Evolutionary conservation across 768 basidiomycete species (phyloP), one percentile per base, ranked within the genome.

Genomic region (Gymnopilus junonius): DNA sequence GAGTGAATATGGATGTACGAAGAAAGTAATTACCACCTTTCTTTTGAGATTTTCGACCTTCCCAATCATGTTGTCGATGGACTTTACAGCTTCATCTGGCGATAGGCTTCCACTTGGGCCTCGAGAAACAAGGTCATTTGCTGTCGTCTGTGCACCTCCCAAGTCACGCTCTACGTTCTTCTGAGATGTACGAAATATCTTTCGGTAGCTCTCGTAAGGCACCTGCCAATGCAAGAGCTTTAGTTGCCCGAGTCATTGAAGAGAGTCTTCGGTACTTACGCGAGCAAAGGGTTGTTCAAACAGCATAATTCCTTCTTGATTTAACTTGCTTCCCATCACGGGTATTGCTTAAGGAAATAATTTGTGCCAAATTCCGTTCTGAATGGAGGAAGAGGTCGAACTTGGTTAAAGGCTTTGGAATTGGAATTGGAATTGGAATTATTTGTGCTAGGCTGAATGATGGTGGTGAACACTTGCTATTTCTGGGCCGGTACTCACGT

Each of bases 181-280:
- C 73, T 94, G 93, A 0, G 90, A 88, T 17, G 88, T 84, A 34
- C 94, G 87, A 71, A 96, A 95, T n/a, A 90, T 83, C 76, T 91
- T 93, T 69, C 92, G 88, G 70, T 94, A 92, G 68, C 91, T 91
- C 79, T 96, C 94, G 75, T 90, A 93, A 11, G 94, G 94, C 12
- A 94, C 92, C 94, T 96, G 66, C 53, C 14, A 32, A 55, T 53
- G 39, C 31, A 50, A 42, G 50, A 51, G 14, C 14, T 40, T 65
- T 62, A 32, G 27, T 58, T 4, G 45, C 6, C 45, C 14, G 37
- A 4, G 17, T 54, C 21, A 25, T 12, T 34, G 32, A 29, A 6
- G 12, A 42, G 32, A 3, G 37, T 23, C 32, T 35, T 64, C 39
- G 40, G 32, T 14, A 69, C 83, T 55, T 70, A 93, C 93, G 68